Evolutionary conservation across 2,329 filamentous ascomycete species (phyloP).

Genomic region (Trematosphaeria pertusa): DNA sequence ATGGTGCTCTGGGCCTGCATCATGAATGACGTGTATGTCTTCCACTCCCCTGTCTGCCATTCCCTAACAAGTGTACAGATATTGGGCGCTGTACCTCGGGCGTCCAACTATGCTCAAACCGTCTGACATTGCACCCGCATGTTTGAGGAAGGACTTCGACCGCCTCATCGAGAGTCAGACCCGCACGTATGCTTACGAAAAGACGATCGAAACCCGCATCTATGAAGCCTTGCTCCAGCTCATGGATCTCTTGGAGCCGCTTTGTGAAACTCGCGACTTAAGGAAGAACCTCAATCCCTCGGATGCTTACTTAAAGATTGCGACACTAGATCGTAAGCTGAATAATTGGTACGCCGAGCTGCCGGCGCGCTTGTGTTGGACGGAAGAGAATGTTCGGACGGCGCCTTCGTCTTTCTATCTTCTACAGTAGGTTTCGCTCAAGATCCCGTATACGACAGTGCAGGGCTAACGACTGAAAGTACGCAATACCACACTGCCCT

Average conservation of each 20-base stretch:
- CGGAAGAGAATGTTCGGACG: conserved; percentile 22
- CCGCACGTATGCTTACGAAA: conserved; percentile 19
- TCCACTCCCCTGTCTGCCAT: not conserved
- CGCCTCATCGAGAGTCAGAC: conserved; percentile 32
- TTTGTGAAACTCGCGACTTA: conserved; percentile 44
- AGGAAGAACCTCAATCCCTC: conserved; percentile 50
- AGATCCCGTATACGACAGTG: not conserved
- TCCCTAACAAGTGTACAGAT: conserved; percentile 22
- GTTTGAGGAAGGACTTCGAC: conserved; percentile 52
- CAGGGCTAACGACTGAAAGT: not conserved
- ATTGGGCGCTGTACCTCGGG: conserved; percentile 58
- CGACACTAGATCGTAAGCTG: conserved; percentile 57
- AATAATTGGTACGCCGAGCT: conserved; percentile 59
- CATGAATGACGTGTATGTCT: conserved; percentile 19
- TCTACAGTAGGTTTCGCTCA: conserved; percentile 60
- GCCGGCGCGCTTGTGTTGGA: conserved; percentile 48
- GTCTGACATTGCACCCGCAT: conserved; percentile 55
- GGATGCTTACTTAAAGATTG: conserved; percentile 54
- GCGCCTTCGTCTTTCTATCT: conserved; percentile 53
- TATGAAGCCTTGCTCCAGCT: conserved; percentile 58
- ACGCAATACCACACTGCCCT: conserved; percentile 21
- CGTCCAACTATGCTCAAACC: conserved; percentile 59
- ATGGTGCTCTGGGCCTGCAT: conserved; percentile 56
- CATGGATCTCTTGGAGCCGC: conserved; percentile 52
- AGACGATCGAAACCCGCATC: conserved; percentile 44